These are phyloP conservation scores for Colletotrichum sp. DNA, from an alignment of 2,329 filamentous ascomycete genomes.

Conservation along the genomic window DNA sequence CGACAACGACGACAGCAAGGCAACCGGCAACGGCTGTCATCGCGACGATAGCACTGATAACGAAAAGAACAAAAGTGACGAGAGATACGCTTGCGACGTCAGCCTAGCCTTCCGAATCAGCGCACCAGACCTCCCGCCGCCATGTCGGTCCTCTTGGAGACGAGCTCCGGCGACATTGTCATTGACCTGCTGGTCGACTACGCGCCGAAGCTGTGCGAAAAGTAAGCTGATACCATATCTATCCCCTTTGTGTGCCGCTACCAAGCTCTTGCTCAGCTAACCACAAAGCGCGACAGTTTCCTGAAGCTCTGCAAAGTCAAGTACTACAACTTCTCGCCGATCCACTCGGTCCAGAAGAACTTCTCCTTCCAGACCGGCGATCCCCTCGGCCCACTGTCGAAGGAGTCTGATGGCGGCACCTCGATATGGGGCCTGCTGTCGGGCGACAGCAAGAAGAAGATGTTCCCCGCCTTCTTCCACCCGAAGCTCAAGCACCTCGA, in stretches of 20 bases:
- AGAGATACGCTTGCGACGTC: neutral
- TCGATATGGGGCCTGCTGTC: slow-evolving; percentile 90
- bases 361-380: slow-evolving; percentile 98
- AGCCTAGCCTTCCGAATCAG: neutral
- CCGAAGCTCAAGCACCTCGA: slow-evolving; percentile 88
- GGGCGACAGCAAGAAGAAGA: slow-evolving; percentile 69
- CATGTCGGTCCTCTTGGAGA: slow-evolving; percentile 96
- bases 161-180: slow-evolving; percentile 90
- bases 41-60: neutral
- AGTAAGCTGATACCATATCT: slow-evolving; percentile 64
- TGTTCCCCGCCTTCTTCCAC: slow-evolving; percentile 84
- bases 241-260: neutral
- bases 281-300: slow-evolving; percentile 71
- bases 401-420: slow-evolving; percentile 87
- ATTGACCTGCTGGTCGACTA: slow-evolving; percentile 91
- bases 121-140: neutral
- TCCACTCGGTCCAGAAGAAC: slow-evolving; percentile 91
- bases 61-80: neutral
- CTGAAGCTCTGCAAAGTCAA: slow-evolving; percentile 98
- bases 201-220: slow-evolving; percentile 91
- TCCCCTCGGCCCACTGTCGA: slow-evolving; percentile 83
- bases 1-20: neutral
- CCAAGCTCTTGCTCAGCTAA: slow-evolving; percentile 49
- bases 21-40: neutral
- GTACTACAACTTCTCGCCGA: slow-evolving; percentile 97